Conservation (phyloP, 1,284 basidiomycete genomes). For the Dichomitus squalens region DNA sequence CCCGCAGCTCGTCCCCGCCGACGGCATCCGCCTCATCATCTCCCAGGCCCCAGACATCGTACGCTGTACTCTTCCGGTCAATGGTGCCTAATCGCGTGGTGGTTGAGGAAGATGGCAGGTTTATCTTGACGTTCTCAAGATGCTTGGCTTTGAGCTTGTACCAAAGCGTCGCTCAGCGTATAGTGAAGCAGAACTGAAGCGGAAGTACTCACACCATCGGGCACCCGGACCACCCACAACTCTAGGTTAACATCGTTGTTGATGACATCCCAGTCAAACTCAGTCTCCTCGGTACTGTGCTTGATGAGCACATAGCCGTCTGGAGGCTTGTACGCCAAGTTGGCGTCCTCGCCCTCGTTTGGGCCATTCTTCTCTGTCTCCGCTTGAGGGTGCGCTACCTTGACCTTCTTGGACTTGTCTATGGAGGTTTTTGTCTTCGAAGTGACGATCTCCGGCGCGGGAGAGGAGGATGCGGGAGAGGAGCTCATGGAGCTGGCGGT, state of each 20-base stretch:
- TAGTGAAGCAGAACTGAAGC: background rate
- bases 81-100: slow-evolving; percentile 46
- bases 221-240: slow-evolving; percentile 70
- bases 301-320: slow-evolving; percentile 46
- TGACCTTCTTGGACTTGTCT: slow-evolving; percentile 18
- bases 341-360: slow-evolving; percentile 54
- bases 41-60: slow-evolving; percentile 66
- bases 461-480: slow-evolving; percentile 28
- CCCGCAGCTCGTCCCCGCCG: slow-evolving; percentile 65
- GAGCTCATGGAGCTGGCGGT: slow-evolving; percentile 20
- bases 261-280: slow-evolving; percentile 70
- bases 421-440: slow-evolving; percentile 23
- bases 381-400: slow-evolving; percentile 13
- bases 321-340: slow-evolving; percentile 61
- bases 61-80: slow-evolving; percentile 52
- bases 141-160: slow-evolving; percentile 65
- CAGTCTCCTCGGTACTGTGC: slow-evolving; percentile 46
- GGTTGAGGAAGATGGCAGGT: slow-evolving; percentile 40
- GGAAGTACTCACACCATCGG: slow-evolving; percentile 54
- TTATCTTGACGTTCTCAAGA: slow-evolving; percentile 52
- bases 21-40: slow-evolving; percentile 41
- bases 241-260: slow-evolving; percentile 63
- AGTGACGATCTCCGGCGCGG: slow-evolving; percentile 18
- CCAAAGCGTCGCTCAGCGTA: background rate
- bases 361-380: slow-evolving; percentile 25